Evolutionary conservation across 352 stramenopile species (phyloP).

Genomic region (Globisporangium okanoganense): DNA sequence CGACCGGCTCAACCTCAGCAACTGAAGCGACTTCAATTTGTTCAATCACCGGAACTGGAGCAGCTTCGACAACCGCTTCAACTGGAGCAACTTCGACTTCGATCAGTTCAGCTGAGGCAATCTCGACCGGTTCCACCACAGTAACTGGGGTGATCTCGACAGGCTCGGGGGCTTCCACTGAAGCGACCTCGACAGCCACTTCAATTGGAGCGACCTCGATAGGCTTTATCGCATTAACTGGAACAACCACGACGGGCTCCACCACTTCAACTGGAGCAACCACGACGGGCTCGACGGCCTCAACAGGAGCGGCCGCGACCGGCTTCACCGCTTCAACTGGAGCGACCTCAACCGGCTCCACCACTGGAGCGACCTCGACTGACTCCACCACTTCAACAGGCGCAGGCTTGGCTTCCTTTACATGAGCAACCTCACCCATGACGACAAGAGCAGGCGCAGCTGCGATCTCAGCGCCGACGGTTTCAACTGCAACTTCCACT

Average conservation of each 20-base stretch:
- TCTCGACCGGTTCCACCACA: no score
- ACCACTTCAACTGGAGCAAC: neutral
- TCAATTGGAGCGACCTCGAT: no score
- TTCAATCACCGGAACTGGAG: no score
- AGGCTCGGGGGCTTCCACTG: no score
- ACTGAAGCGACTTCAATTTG: neutral
- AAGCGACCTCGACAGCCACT: no score
- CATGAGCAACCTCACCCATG: conserved; percentile 3
- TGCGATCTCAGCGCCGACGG: conserved; percentile 2
- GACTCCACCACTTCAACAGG: neutral
- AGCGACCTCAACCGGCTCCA: neutral
- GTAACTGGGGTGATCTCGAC: no score
- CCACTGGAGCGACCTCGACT: neutral
- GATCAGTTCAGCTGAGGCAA: no score
- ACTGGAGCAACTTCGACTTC: no score
- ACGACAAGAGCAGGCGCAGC: neutral
- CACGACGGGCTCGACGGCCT: neutral
- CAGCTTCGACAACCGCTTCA: no score
- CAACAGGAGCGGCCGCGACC: neutral
- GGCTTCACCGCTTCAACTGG: neutral
- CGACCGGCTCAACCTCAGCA: neutral
- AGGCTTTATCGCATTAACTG: neutral
- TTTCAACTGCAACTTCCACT: conserved; percentile 1
- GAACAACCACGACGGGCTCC: neutral
- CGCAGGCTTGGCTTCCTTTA: neutral